Base-by-base conservation (phyloP, 352 stramenopile genomes). In the Globisporangium apiculatum region DNA sequence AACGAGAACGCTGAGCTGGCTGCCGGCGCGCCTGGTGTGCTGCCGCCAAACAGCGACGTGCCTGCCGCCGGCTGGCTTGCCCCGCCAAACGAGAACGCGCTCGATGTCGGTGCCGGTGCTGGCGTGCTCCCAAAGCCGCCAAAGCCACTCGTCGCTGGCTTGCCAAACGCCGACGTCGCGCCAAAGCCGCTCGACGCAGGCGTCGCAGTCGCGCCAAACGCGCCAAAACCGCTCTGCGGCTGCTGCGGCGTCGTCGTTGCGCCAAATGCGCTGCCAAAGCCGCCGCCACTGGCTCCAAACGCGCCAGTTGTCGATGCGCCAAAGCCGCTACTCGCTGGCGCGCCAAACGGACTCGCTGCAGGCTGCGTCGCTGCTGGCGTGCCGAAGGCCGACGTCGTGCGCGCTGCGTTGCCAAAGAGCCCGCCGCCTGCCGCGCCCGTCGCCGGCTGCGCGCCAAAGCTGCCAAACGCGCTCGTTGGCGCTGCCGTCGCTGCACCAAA, bases 51-150 rank as follows among this genome's bases (percentile, higher is more conserved):
- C 1, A 83, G 57, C 1, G 75, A 84, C 1, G 65, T 69, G 2
- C 51, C 64, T 6, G 61, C 61, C 47, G 64, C 65, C 40, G 69
- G 61, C 58, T 76, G 70, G 35, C 64, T 63, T 37, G 57, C 53
- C 49, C 64, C 48, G 47, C 71, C 73, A 58, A 83, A 81, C 4
- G 55, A 66, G 59, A 89, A 89, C 35, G 69, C 72, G 53, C 75
- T 72, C 6, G 75, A 72, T 4, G 74, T 56, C 14, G 66, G 55
- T 35, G 65, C 64, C 40, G 62, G 62, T 46, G 69, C 75, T 41
- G 82, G 82, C 18, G 75, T 70, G 38, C 72, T 84, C 62, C 80
- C 82, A 43, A 81, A 14, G 72, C 68, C 11, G 68, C 72, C 75
- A 51, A 84, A 84, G 10, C 67, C 74, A 5, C 66, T 58, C 14